Evolutionary conservation across 768 basidiomycete species (phyloP), one percentile per base, ranked within the genome.

Genomic region (Serendipita vermifera): DNA sequence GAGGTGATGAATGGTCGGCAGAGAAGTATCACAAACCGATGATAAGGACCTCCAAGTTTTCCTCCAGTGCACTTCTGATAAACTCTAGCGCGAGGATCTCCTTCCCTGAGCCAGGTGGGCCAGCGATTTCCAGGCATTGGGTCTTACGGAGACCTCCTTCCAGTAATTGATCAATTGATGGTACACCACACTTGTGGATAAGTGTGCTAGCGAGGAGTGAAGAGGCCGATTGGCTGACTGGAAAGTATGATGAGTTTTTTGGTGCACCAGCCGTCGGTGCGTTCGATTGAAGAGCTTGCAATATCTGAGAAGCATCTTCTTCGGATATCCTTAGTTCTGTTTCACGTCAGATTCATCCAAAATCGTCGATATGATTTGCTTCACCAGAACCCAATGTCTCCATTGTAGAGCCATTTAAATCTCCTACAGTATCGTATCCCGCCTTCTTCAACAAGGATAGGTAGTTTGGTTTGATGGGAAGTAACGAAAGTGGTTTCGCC

Each of bases 31-130:
- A 62, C 71, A 67, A 67, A 85, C 86, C 86, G 58, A 82, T 69
- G 60, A 86, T 81, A 20, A 87, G 66, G 3, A 82, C 74, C n/a
- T 75, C 73, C 43, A 78, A 72, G 0, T 70, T 70, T 3, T 69
- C 65, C 57, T 76, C 68, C 2, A 76, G 67, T 56, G 82, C 79
- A 2, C 68, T 72, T 32, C 68, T 64, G 13, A 75, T 72, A 40
- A 85, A 73, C 53, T 74, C 72, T 13, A 75, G 66, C 6, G 77
- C 76, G 5, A 86, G 60, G 11, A 62, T 64, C 57, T 82, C 82
- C 60, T 85, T 87, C 7, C 77, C 75, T 35, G 77, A 75, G 46
- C 86, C 86, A 0, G 86, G 85, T 40, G 84, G 82, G 0, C 86
- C 85, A 29, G 83, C 83, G 61, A 88, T 70, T 68, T 88, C 86